These are phyloP conservation scores for Xanthoconium purpureum DNA, from an alignment of 768 basidiomycete species.

Conservation along the genomic window DNA sequence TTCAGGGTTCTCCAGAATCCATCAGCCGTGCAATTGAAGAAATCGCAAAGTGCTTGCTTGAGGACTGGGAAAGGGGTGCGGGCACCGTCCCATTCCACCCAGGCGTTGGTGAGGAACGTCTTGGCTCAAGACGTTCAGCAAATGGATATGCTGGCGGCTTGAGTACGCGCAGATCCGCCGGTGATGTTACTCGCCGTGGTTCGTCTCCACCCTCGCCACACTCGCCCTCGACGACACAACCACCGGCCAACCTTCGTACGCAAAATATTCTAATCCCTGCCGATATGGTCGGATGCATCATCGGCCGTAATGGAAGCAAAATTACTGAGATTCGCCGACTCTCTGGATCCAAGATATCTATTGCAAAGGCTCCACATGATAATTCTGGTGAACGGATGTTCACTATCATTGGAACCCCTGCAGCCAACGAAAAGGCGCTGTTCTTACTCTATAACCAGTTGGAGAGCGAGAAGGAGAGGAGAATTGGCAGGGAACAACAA, in stretches of 20 bases:
- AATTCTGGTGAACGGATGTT: conserved; percentile 99
- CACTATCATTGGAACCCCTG: conserved; percentile 94
- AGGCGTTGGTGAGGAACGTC: conserved; percentile 72
- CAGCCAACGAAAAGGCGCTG: conserved; percentile 96
- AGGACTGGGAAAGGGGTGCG: conserved; percentile 93
- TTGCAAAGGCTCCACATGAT: conserved; percentile 98
- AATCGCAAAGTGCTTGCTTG: conserved; percentile 91
- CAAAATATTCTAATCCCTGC: conserved; percentile 99
- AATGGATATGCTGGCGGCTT: conserved; percentile 52
- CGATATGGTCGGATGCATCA: conserved; percentile 98
- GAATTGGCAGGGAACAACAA: conserved; percentile 80
- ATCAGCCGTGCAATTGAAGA: conserved; percentile 94
- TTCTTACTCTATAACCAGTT: conserved; percentile 97
- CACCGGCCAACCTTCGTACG: conserved; percentile 82
- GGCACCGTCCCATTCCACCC: conserved; percentile 98
- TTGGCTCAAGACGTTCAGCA: conserved; percentile 45
- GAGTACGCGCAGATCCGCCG: conserved; percentile 61
- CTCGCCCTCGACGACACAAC: conserved; percentile 49
- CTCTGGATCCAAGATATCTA: conserved; percentile 96
- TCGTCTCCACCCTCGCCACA: conserved; percentile 38
- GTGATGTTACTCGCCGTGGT: conserved; percentile 46
- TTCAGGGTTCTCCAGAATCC: conserved; percentile 89
- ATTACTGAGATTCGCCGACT: conserved; percentile 99
- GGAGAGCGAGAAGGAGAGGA: conserved; percentile 93
- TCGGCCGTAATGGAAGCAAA: conserved; percentile 95